Percentiles rank a stretch among this genome's conserved stretches.
Conservation (phyloP, 257 asterid species). For the Marsdenia floribunda region DNA sequence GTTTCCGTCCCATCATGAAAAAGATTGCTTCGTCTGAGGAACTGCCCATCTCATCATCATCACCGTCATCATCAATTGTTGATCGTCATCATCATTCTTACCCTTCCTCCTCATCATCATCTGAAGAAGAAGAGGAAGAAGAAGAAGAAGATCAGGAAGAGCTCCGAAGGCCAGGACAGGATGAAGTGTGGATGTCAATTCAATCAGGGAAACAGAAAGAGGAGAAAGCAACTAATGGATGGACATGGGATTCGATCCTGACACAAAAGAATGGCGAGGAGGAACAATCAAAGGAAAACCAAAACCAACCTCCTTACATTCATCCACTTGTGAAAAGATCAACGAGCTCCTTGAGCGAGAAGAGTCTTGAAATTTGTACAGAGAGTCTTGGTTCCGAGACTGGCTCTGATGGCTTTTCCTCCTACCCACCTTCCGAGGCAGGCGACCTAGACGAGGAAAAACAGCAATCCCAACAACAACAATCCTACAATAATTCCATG, state of each 20-base stretch:
- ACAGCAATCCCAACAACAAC: slow-evolving; percentile 9
- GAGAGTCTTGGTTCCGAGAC: slow-evolving; percentile 91
- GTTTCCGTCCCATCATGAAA: slow-evolving; percentile 22
- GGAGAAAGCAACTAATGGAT: background rate
- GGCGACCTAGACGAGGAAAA: slow-evolving; percentile 27
- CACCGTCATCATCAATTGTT: no score
- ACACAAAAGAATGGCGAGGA: slow-evolving; percentile 27
- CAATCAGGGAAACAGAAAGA: slow-evolving; percentile 29
- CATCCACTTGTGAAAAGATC: slow-evolving; percentile 58
- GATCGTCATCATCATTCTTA: background rate
- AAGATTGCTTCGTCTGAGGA: slow-evolving; percentile 32
- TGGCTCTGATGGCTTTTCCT: slow-evolving; percentile 58
- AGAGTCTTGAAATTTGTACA: slow-evolving; percentile 77
- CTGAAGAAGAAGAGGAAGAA: slow-evolving; percentile 7
- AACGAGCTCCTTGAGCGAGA: slow-evolving; percentile 40
- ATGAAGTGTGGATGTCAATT: slow-evolving; percentile 55
- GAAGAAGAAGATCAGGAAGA: slow-evolving; percentile 17
- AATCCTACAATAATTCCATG: background rate
- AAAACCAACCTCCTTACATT: slow-evolving; percentile 38
- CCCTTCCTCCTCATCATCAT: slow-evolving; percentile 18
- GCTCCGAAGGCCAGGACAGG: slow-evolving; percentile 25
- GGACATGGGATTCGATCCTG: slow-evolving; percentile 42
- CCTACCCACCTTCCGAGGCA: slow-evolving; percentile 29
- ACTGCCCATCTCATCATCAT: slow-evolving; percentile 5
- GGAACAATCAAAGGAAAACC: slow-evolving; percentile 9